Evolutionary conservation across 345 rosid genomes (phyloP).

Genomic region (Moringa oleifera): DNA sequence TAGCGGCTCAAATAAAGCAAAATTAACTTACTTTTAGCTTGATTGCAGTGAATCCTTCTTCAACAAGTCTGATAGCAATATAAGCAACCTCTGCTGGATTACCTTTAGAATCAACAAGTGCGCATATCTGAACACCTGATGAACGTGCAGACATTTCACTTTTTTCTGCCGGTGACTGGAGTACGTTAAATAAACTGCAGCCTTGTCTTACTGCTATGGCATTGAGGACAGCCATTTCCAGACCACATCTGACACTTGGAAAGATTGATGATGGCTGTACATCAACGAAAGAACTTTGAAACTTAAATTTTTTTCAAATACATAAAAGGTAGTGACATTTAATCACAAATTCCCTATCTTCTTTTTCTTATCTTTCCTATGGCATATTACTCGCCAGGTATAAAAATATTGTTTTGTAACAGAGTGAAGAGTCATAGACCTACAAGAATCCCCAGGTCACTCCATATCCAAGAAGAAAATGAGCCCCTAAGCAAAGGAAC

Average conservation of each 20-base stretch:
- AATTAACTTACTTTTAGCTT: constrained; percentile 70
- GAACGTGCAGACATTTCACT: constrained; percentile 36
- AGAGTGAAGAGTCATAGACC: constrained; percentile 24
- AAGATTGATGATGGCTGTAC: constrained; percentile 69
- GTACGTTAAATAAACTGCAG: constrained; percentile 47
- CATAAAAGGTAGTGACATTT: neutral
- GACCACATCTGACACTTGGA: constrained; percentile 91
- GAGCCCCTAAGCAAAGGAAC: constrained; percentile 65
- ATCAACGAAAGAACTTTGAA: constrained; percentile 3
- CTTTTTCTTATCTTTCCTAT: neutral
- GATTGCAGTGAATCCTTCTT: constrained; percentile 77
- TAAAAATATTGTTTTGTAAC: neutral
- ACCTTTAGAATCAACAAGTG: constrained; percentile 75
- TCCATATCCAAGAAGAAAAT: constrained; percentile 82
- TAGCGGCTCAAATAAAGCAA: constrained; percentile 8
- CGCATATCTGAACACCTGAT: constrained; percentile 60
- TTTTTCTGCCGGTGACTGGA: constrained; percentile 29
- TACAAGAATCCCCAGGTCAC: constrained; percentile 68
- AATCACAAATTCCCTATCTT: neutral
- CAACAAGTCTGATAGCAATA: constrained; percentile 57
- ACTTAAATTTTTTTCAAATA: neutral
- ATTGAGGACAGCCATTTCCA: constrained; percentile 90
- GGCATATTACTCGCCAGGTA: constrained; percentile 1
- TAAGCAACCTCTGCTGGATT: constrained; percentile 67
- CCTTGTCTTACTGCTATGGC: constrained; percentile 59